Base-by-base conservation (phyloP, 768 basidiomycete genomes). In the Dioszegia hungarica region DNA sequence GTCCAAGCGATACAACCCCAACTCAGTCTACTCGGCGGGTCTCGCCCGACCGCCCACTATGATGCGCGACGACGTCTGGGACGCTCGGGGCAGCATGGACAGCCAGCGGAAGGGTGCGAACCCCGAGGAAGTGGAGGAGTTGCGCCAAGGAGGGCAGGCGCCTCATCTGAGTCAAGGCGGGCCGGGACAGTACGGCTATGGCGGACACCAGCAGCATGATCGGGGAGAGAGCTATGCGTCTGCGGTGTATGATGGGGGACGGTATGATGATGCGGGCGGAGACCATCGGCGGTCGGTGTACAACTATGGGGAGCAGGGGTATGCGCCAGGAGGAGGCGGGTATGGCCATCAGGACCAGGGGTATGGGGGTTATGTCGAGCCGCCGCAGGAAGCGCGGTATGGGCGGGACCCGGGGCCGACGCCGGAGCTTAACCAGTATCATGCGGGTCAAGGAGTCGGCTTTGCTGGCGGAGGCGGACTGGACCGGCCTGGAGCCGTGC, bases 31-130 rank as follows among this genome's bases (percentile, higher is more conserved):
- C 54, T 64, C 54, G 41, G 53, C 41, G 40, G 54, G 48, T 1
- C 54, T 51, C 24, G 15, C 49, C 10, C 19, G 49, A 25, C 49
- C 49, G 10, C 44, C 63, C 6, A 54, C 46, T 27, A 56, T 64
- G 5, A 63, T 60, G 20, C 41, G 67, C 27, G 63, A 57, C 27
- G 72, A 72, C 40, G 67, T 62, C 51, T 75, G 74, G 74, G 74
- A 75, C 49, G 62, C 64, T 12, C 52, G 74, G 51, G 64, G 64
- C 3, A 64, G 62, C 2, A 64, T 65, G 55, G 74, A 75, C 24
- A 67, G 62, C 9, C 33, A 66, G 10, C 29, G 62, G 8, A 25
- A 51, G 15, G 39, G 56, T 9, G 36, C 24, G n/a, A 15, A 37
- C 24, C 31, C 29, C 15, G 49, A 51, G 10, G 49, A 48, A 24